A percentile compares a stretch with the other conserved stretches of the same genome.
Conservation (phyloP, 2,329 filamentous ascomycete genomes). For the Salinomyces thailandicus region DNA sequence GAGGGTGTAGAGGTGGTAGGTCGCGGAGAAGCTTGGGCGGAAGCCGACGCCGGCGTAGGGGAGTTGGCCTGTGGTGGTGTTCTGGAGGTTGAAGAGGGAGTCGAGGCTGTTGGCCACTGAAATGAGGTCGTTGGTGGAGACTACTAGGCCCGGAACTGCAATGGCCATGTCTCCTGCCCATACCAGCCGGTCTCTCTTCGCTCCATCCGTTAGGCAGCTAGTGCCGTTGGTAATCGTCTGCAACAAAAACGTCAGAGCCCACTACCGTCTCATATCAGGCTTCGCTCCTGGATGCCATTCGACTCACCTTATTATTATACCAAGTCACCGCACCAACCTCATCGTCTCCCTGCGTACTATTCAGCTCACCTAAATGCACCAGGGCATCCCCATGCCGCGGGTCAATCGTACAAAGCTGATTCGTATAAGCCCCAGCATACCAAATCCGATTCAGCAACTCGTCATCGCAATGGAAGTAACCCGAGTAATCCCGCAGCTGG, state of each 20-base stretch:
- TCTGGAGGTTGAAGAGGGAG: constrained; percentile 3
- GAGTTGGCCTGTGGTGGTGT: constrained; percentile 6
- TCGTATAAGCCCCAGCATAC: constrained; percentile 38
- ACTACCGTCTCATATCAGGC: not conserved
- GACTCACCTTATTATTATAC: not conserved
- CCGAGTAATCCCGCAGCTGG: constrained; percentile 16
- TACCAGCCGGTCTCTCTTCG: constrained; percentile 26
- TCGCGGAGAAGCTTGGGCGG: not conserved
- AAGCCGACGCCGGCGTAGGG: constrained; percentile 33
- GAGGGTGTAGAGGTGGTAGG: constrained; percentile 31
- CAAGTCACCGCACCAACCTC: not conserved
- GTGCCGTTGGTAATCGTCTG: constrained; percentile 17
- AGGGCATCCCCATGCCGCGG: constrained; percentile 8
- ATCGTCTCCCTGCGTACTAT: not conserved
- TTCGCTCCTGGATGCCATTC: not conserved
- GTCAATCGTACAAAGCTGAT: constrained; percentile 22
- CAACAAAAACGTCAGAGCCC: not conserved
- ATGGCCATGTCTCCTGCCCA: constrained; percentile 28
- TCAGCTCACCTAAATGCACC: constrained; percentile 3
- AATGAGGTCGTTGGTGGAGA: constrained; percentile 7
- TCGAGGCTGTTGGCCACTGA: constrained; percentile 4
- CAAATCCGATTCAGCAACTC: constrained; percentile 27
- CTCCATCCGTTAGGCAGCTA: constrained; percentile 27
- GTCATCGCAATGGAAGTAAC: constrained; percentile 18
- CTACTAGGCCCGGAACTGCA: constrained; percentile 41